These are phyloP conservation scores for Bombardia bombarda DNA, from an alignment of 495 filamentous ascomycete genomes.

Conservation along the genomic window DNA sequence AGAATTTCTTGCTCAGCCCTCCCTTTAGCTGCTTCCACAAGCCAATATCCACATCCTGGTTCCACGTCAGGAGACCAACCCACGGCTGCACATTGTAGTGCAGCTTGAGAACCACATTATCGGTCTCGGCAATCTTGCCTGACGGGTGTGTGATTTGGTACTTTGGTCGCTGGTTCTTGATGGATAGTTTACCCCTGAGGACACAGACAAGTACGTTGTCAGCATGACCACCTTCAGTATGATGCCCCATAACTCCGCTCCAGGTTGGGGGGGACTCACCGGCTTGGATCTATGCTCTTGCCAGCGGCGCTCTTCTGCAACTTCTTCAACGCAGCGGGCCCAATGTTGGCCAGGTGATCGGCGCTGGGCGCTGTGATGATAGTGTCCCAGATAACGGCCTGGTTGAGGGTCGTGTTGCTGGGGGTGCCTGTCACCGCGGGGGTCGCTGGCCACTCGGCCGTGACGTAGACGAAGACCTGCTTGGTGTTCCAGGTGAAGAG, in stretches of 20 bases:
- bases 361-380: conserved; percentile 71
- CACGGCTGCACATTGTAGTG: conserved; percentile 97
- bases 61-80: conserved; percentile 84
- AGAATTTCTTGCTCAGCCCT: conserved; percentile 60
- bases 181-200: conserved; percentile 53
- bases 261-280: conserved; percentile 21
- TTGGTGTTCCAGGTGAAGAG: conserved; percentile 99
- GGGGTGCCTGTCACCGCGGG: conserved; percentile 13
- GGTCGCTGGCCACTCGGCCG: conserved; percentile 68
- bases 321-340: conserved; percentile 43
- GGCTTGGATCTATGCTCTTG: conserved; percentile 42
- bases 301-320: conserved; percentile 42
- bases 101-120: conserved; percentile 68
- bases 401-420: conserved; percentile 41
- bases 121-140: conserved; percentile 58
- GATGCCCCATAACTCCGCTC: not conserved
- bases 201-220: no score
- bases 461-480: conserved; percentile 92
- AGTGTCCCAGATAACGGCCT: conserved; percentile 89
- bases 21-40: conserved; percentile 53
- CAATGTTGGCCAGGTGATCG: conserved; percentile 47
- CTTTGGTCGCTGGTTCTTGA: conserved; percentile 78
- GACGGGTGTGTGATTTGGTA: conserved; percentile 89
- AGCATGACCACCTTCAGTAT: no score
- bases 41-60: conserved; percentile 49